phyloP scores from a whole-genome alignment of 441 rosid species.

The Gossypium gossypioides region DNA sequence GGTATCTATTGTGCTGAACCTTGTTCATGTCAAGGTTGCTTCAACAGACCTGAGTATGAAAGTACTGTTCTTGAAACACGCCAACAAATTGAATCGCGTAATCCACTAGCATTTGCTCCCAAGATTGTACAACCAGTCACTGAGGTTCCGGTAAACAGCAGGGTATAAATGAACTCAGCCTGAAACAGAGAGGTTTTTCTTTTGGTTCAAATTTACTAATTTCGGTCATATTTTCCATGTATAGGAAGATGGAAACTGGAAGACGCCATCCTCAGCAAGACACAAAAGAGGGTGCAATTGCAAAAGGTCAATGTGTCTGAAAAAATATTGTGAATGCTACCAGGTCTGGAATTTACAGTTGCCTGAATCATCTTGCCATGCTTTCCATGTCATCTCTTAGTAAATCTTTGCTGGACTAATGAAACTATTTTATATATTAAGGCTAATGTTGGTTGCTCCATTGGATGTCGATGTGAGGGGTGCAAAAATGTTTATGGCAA shows the following conservation, averaged over 20 bases:
- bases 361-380: background rate
- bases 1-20: conserved; percentile 48
- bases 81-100: conserved; percentile 48
- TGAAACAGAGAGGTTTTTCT: background rate
- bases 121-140: conserved; percentile 32
- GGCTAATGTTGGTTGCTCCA: conserved; percentile 65
- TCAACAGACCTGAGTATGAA: conserved; percentile 47
- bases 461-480: conserved; percentile 58
- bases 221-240: conserved; percentile 15
- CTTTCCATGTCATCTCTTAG: background rate
- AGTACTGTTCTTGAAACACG: conserved; percentile 46
- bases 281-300: conserved; percentile 69
- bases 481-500: conserved; percentile 48
- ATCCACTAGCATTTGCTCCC: conserved; percentile 66
- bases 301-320: conserved; percentile 58
- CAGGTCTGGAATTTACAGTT: conserved; percentile 30
- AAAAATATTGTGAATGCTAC: conserved; percentile 72
- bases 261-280: conserved; percentile 39
- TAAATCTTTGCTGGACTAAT: conserved; percentile 4
- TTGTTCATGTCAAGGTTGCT: conserved; percentile 55
- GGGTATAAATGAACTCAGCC: conserved; percentile 14
- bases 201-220: conserved; percentile 2
- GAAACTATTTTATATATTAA: conserved; percentile 18
- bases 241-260: conserved; percentile 34
- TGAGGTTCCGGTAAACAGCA: conserved; percentile 19